Evolutionary conservation across 2,329 filamentous ascomycete species (phyloP), one percentile per base, ranked within the genome.

Genomic region (Bimuria novae-zelandiae): DNA sequence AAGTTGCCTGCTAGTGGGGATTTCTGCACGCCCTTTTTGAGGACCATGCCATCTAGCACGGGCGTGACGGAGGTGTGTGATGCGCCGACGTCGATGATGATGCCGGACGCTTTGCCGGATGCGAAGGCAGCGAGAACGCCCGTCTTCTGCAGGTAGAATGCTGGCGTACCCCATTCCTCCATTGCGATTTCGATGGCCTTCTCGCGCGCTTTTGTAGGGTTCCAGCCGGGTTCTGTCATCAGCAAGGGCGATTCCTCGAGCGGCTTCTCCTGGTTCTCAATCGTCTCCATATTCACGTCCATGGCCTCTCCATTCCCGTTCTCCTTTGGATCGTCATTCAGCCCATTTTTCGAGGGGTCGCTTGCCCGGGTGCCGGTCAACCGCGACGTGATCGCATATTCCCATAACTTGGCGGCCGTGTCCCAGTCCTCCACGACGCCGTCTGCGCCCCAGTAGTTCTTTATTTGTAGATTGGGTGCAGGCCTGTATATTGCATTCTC

Each of bases 361-460:
- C 84, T 85, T 40, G 86, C 84, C 63, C 85, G 86, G 49, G 87
- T 81, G 52, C 90, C 90, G 46, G 94, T 96, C 61, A 99, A 82
- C 59, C 92, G 87, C 63, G 90, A 92, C 54, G 92, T 89, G 59
- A 99, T 89, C 67, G 92, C 87, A 75, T 96, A 88, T 74, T 97
- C 92, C 92, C 93, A 99, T 51, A 97, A 78, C 72, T 88, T 88
- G 55, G 89, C 84, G 23, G 92, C 93, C 43, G 88, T 87, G 61
- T 99, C 94, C 94, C 94, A 99, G 75, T 99, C 92, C 74, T 97
- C 90, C 42, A 99, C 94, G 45, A 92, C 84, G 68, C 90, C 91
- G 67, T 97, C 92, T 65, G 84, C 84, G 67, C 87, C 87, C 84
- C 96, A 95, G 61, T 96, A 94, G 76, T 97, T 97, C 75, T 88